Evolutionary conservation across 805 yeast genomes (phyloP), one percentile per base, ranked within the genome.

Genomic region (Millerozyma acaciae): DNA sequence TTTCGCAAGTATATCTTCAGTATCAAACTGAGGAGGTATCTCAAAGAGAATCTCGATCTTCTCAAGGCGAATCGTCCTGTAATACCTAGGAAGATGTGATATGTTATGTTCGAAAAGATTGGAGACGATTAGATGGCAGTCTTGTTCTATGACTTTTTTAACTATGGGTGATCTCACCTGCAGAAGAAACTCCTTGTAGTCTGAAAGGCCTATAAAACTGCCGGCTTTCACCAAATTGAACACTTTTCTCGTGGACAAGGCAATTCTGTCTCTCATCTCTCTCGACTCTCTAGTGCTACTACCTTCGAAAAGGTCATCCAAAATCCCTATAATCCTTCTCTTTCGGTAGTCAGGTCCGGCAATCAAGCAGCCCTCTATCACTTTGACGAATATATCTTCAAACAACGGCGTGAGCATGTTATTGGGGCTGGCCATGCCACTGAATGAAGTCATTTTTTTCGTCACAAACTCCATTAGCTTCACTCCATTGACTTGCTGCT

Each of bases 291-390:
- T 23, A 6, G 6, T 10, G 12, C 7, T 15, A 12, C 13, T 23
- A 10, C 15, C 7, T 7, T 23, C 21, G n/a, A 26, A 8, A 19
- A 10, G 14, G 5, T 26, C 33, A 13, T 32, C 28, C 8, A 55
- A 39, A 37, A 47, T 58, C 16, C 35, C 41, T 12, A 45, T 27
- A 8, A 61, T 44, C 16, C 53, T 53, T 16, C 40, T 34, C 29
- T 52, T 59, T 28, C 68, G 47, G 35, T 57, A 62, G 38, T 64
- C 69, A 20, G 57, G 48, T 23, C 55, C 57, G 13, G 62, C 49
- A 5, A 62, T 39, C n/a, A 64, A 31, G 30, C 51, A 49, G 20
- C 51, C 49, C 17, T 59, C 55, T 28, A 62, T 38, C 15, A 61
- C 52, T 39, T 65, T 65, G 16, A 42, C 27, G 20, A 48, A 41